Percentiles rank a stretch among this genome's conserved stretches.
Evolutionary conservation across 2,329 filamentous ascomycete species (phyloP).

Genomic region (Phoma sp.): DNA sequence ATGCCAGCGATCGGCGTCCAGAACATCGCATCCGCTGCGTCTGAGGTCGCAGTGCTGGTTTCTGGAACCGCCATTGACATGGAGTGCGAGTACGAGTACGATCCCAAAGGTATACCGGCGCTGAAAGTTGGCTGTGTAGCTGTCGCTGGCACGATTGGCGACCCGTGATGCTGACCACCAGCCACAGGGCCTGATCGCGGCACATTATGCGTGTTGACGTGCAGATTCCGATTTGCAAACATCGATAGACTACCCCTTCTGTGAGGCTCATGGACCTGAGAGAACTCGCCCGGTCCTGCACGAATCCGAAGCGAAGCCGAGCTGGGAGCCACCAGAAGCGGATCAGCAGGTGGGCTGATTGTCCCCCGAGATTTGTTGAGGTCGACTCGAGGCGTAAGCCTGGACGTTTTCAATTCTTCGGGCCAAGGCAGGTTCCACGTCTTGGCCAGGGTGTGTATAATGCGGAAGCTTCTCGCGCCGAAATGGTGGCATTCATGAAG

Average conservation of each 20-base stretch:
- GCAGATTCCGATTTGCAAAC: constrained; percentile 31
- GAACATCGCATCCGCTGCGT: constrained; percentile 33
- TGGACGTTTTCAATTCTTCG: constrained; percentile 39
- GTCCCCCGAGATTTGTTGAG: constrained; percentile 16
- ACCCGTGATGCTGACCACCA: constrained; percentile 21
- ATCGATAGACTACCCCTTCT: constrained; percentile 40
- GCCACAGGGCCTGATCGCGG: constrained; percentile 24
- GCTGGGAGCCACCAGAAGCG: constrained; percentile 24
- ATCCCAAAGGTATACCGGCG: constrained; percentile 16
- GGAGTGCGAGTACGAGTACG: constrained; percentile 27
- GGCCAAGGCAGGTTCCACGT: constrained; percentile 54
- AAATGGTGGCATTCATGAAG: constrained; percentile 54
- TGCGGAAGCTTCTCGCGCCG: constrained; percentile 50
- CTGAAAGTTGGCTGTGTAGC: constrained; percentile 20
- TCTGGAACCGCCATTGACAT: constrained; percentile 19
- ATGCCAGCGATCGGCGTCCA: constrained; percentile 51
- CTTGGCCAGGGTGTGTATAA: constrained; percentile 50
- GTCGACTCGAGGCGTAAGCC: constrained; percentile 29
- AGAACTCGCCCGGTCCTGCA: constrained; percentile 12
- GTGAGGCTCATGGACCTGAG: constrained; percentile 10
- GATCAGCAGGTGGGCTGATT: constrained; percentile 30
- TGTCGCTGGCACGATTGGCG: constrained; percentile 20
- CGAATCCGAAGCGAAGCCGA: constrained; percentile 17
- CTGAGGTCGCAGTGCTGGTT: constrained; percentile 21
- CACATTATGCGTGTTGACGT: constrained; percentile 24